phyloP scores from a whole-genome alignment of 2,329 filamentous ascomycete species.

The Sclerotiophoma versabilis region DNA sequence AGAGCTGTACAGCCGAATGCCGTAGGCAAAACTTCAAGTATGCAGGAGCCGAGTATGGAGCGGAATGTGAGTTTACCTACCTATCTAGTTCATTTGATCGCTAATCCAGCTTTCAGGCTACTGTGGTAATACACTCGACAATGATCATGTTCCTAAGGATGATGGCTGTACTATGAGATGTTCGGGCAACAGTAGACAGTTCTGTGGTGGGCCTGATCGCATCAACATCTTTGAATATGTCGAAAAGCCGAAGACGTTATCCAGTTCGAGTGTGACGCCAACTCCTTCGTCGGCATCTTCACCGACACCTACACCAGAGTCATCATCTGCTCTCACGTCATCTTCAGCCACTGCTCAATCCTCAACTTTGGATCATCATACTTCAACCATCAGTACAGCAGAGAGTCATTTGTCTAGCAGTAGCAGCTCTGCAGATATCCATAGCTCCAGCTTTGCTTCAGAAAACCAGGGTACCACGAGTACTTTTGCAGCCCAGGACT shows the following conservation, averaged over 20 bases:
- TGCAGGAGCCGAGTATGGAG: slow-evolving; percentile 17
- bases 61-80: slow-evolving; percentile 8
- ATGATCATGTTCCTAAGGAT: slow-evolving; percentile 19
- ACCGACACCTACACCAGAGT: background rate
- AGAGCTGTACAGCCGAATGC: slow-evolving; percentile 22
- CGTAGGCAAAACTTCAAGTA: slow-evolving; percentile 8
- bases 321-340: background rate
- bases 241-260: background rate
- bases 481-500: no score
- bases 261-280: background rate
- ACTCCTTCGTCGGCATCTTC: background rate
- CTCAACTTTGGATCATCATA: background rate
- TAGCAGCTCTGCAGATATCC: background rate
- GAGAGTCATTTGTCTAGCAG: background rate
- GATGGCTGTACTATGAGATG: slow-evolving; percentile 27
- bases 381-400: background rate
- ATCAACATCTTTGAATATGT: slow-evolving; percentile 34
- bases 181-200: slow-evolving; percentile 18
- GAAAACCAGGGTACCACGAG: background rate
- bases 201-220: slow-evolving; percentile 26
- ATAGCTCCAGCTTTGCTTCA: background rate
- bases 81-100: background rate
- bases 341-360: background rate
- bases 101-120: background rate
- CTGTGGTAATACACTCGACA: slow-evolving; percentile 22